These are phyloP conservation scores for Backusella westeae DNA, from an alignment of 192 early-diverging fungal genomes.

Conservation along the genomic window DNA sequence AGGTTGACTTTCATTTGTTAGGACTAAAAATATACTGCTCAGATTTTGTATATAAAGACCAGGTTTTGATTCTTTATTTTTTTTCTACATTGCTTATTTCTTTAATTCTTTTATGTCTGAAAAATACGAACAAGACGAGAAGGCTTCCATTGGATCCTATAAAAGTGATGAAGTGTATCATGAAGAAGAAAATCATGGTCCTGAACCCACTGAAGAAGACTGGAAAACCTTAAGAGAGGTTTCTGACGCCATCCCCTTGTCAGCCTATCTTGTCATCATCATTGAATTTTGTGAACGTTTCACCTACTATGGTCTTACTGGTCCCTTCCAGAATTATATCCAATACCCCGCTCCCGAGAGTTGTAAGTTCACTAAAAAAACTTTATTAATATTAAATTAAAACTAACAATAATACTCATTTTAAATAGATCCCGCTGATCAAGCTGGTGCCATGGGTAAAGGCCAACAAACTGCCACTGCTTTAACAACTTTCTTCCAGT, in stretches of 20 bases:
- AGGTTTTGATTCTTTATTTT: not conserved
- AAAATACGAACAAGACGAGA: not conserved
- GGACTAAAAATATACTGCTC: not conserved
- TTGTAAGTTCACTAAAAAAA: slow-evolving; percentile 28
- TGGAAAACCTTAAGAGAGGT: slow-evolving; percentile 52
- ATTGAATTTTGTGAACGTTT: slow-evolving; percentile 66
- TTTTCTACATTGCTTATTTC: not conserved
- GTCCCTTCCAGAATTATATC: slow-evolving; percentile 59
- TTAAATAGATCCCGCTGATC: slow-evolving; percentile 30
- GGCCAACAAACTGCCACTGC: slow-evolving; percentile 55
- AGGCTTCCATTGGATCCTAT: slow-evolving; percentile 11
- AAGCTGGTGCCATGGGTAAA: slow-evolving; percentile 50
- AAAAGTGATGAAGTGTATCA: slow-evolving; percentile 34
- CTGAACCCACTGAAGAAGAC: slow-evolving; percentile 58
- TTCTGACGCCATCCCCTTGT: slow-evolving; percentile 53
- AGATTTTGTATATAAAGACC: not conserved
- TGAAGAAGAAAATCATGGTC: slow-evolving; percentile 41
- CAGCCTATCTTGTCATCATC: slow-evolving; percentile 51
- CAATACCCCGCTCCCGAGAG: slow-evolving; percentile 38
- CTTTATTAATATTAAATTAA: not conserved
- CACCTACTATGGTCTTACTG: slow-evolving; percentile 59
- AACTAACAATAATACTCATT: not conserved
- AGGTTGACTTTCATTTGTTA: not conserved
- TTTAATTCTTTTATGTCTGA: not conserved
- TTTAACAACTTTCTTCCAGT: slow-evolving; percentile 52